Percentiles rank a stretch among this genome's conserved stretches.
phyloP scores from a whole-genome alignment of 441 rosid species.

The Geranium incanum region DNA sequence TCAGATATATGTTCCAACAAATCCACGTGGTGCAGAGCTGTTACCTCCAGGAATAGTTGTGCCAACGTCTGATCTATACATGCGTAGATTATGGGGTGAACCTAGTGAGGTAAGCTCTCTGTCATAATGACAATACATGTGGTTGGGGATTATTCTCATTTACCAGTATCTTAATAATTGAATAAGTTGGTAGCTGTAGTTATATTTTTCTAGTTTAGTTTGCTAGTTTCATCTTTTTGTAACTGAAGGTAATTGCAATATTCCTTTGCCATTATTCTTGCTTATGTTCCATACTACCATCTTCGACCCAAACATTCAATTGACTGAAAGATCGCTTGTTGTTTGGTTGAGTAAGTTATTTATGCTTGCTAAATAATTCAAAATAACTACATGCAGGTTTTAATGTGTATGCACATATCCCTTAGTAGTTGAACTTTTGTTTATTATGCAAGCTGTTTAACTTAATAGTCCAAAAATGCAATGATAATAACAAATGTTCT shows the following conservation, averaged over 20 bases:
- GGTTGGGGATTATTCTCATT: background rate
- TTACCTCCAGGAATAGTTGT: slow-evolving; percentile 82
- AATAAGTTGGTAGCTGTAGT: slow-evolving; percentile 2
- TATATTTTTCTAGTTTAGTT: slow-evolving; percentile 8
- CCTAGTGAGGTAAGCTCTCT: slow-evolving; percentile 61
- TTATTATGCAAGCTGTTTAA: background rate
- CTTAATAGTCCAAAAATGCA: background rate
- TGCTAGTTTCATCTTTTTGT: background rate
- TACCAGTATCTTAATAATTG: background rate
- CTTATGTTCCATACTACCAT: background rate
- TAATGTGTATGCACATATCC: too few relatives aligned
- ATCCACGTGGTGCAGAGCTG: slow-evolving; percentile 81
- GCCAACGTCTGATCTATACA: slow-evolving; percentile 60
- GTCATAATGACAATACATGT: background rate
- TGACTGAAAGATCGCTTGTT: background rate
- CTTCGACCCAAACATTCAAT: background rate
- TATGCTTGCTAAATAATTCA: background rate
- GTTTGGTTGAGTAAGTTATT: background rate
- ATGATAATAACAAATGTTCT: background rate
- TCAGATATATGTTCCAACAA: slow-evolving; percentile 76
- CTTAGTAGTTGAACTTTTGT: too few relatives aligned
- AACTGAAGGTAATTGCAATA: background rate
- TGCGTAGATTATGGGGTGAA: slow-evolving; percentile 89
- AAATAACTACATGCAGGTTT: background rate
- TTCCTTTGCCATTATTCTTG: background rate